Percentiles rank a stretch among this genome's conserved stretches.
Conservation (phyloP, 1,284 basidiomycete genomes). For the Fistulinella cinereoalba region DNA sequence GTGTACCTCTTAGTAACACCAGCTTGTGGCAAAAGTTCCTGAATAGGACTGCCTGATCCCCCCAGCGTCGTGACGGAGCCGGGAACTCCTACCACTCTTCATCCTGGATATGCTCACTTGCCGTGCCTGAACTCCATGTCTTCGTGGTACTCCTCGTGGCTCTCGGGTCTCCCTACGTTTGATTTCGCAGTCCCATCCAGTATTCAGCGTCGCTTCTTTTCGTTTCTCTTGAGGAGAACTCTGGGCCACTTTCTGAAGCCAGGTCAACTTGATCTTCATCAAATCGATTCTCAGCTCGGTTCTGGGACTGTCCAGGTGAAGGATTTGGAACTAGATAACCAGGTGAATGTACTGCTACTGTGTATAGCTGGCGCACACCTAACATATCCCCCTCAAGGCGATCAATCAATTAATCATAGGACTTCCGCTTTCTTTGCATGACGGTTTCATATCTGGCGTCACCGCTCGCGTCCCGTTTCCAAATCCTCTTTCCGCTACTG, state of each 20-base stretch:
- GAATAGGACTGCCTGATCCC: no score
- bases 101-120: constrained; percentile 19
- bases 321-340: constrained; percentile 75
- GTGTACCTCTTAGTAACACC: no score
- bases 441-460: constrained; percentile 72
- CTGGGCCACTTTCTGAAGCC: constrained; percentile 86
- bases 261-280: constrained; percentile 81
- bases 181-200: constrained; percentile 75
- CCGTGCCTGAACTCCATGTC: constrained; percentile 30
- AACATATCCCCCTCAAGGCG: constrained; percentile 50
- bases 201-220: constrained; percentile 87
- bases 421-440: constrained; percentile 66
- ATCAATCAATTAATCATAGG: constrained; percentile 73
- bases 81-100: neutral
- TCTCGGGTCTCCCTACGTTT: constrained; percentile 57
- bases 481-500: constrained; percentile 66
- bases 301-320: constrained; percentile 86
- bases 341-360: constrained; percentile 44
- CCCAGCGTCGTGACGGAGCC: no score
- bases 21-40: no score
- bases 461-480: constrained; percentile 77
- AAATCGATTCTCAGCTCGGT: constrained; percentile 91
- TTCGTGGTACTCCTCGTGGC: constrained; percentile 50
- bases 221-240: constrained; percentile 81
- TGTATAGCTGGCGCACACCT: constrained; percentile 9